Evolutionary conservation across 192 early-diverging fungal species (phyloP), one percentile per base, ranked within the genome.

Genomic region (Fimicolochytrium jonesii): DNA sequence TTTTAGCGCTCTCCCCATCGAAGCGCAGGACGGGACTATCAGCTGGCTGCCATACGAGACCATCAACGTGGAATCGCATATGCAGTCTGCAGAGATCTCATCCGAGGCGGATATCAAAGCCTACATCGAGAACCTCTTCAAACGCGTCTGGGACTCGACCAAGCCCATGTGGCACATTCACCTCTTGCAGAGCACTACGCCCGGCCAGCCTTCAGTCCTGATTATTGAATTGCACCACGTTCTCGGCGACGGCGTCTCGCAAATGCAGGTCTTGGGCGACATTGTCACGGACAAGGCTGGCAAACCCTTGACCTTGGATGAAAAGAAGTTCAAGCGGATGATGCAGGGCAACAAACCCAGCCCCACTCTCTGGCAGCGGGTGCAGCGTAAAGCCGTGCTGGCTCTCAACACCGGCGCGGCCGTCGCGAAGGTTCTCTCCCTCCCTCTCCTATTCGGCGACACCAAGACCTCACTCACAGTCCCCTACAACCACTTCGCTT

Each of bases 101-200:
- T 56, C 52, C 20, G 64, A 66, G 42, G 7, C 39, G 25, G 64
- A 34, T 22, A 57, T 66, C 41, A 41, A 18, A 11, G 26, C n/a
- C 17, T 56, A 66, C 46, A 31, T 56, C 18, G 32, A 66, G 42
- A 34, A 11, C 44, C 30, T 66, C 25, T 66, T 66, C 48, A 30
- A 55, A 18, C 64, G 64, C 26, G 10, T 22, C 15, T 66, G 64
- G 64, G 64, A 47, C 35, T 11, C 25, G 18, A 59, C 4, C 7
- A 35, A 54, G 22, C 66, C 66, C 15, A 18, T 67, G n/a, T 67
- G 66, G 66, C 39, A 36, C 20, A 23, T 59, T 39, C 66, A 67
- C 47, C 23, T 59, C 3, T 1, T 67, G 18, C 48, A 31, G 0
- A 67, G 51, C 34, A 25, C 11, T 34, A 35, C 17, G 1, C 0